These are phyloP conservation scores for Besnoitia besnoiti DNA, from an alignment of 169 alveolate genomes.

Conservation along the genomic window DNA sequence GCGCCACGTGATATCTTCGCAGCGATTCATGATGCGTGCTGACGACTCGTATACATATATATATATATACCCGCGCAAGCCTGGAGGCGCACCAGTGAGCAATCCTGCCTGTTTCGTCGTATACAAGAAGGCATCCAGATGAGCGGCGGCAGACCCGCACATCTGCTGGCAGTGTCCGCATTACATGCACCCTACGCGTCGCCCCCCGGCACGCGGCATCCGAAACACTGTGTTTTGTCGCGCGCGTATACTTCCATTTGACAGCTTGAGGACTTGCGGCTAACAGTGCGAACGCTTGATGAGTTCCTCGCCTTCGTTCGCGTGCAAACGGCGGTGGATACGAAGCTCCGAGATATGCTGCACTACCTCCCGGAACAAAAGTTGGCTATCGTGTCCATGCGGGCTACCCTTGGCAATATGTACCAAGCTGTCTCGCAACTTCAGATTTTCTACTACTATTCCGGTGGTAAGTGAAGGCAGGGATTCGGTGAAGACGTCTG, in stretches of 20 bases:
- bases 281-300: neutral
- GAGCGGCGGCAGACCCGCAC: too few relatives aligned
- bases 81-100: too few relatives aligned
- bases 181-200: too few relatives aligned
- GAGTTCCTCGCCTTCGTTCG: slow-evolving; percentile 44
- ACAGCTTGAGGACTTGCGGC: neutral
- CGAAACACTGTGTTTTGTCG: neutral
- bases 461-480: slow-evolving; percentile 41
- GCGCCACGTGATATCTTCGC: too few relatives aligned
- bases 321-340: slow-evolving; percentile 50
- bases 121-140: too few relatives aligned
- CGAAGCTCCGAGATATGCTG: slow-evolving; percentile 52
- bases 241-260: neutral
- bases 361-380: slow-evolving; percentile 56
- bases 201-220: too few relatives aligned
- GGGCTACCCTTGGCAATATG: slow-evolving; percentile 48
- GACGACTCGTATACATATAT: neutral
- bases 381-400: slow-evolving; percentile 50
- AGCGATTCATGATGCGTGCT: too few relatives aligned
- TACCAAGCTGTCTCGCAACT: slow-evolving; percentile 63
- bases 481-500: too few relatives aligned
- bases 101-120: too few relatives aligned
- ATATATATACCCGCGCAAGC: neutral
- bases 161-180: too few relatives aligned
- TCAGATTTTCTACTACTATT: slow-evolving; percentile 61